phyloP scores from a whole-genome alignment of 2,329 filamentous ascomycete species.

The Pleoardoris graminearum region DNA sequence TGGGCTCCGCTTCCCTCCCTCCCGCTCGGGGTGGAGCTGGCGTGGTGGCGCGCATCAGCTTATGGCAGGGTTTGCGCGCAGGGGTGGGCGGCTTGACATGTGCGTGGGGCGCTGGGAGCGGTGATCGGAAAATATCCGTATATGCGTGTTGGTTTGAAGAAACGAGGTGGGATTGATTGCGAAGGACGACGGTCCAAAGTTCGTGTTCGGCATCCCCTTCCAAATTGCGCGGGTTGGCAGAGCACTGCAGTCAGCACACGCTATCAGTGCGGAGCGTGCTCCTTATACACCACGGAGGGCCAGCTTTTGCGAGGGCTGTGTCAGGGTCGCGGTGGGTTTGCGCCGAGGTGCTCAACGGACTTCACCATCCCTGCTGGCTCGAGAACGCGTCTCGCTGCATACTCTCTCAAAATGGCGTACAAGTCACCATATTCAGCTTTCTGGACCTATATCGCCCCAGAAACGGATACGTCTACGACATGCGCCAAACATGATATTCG shows the following conservation, averaged over 20 bases:
- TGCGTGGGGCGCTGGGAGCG: background rate
- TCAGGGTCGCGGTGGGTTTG: too few species aligned
- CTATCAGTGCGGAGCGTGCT: too few species aligned
- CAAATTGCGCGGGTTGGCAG: background rate
- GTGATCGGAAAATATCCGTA: background rate
- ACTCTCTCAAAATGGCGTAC: too few species aligned
- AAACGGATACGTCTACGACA: too few species aligned
- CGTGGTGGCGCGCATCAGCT: background rate
- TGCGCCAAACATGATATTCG: too few species aligned
- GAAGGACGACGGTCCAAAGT: background rate
- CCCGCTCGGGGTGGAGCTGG: background rate
- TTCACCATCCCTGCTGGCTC: too few species aligned
- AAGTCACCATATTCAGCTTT: too few species aligned
- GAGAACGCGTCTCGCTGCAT: too few species aligned
- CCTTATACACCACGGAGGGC: too few species aligned
- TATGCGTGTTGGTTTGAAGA: background rate
- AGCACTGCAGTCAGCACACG: background rate
- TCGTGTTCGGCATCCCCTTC: background rate
- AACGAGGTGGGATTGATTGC: background rate
- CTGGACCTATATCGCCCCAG: too few species aligned
- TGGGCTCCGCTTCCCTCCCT: conserved; percentile 25
- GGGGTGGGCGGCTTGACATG: background rate
- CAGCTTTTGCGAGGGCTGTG: too few species aligned
- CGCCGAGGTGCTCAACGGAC: too few species aligned
- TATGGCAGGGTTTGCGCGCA: background rate